phyloP scores from a whole-genome alignment of 768 basidiomycete genomes.

The Mycena indigotica region DNA sequence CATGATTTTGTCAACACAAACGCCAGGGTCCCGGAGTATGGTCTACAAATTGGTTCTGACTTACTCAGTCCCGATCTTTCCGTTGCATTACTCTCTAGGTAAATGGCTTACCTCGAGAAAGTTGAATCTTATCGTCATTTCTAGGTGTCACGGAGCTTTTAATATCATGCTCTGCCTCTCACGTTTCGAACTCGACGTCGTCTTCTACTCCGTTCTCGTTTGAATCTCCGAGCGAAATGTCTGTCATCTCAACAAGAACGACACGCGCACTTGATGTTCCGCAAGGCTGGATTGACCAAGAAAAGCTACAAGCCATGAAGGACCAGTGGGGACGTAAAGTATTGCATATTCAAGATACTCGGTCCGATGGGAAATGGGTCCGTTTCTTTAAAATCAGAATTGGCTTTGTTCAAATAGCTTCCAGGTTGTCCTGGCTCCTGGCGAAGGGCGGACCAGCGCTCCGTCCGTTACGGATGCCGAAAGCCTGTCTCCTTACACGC shows the following conservation, averaged over 20 bases:
- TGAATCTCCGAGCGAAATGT: slow-evolving; percentile 43
- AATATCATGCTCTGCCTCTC: slow-evolving; percentile 52
- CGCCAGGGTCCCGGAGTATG: slow-evolving; percentile 38
- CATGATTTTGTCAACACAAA: slow-evolving; percentile 70
- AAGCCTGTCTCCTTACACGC: slow-evolving; percentile 18
- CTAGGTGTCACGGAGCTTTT: slow-evolving; percentile 77
- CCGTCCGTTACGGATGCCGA: slow-evolving; percentile 28
- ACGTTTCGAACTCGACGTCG: slow-evolving; percentile 23
- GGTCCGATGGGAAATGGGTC: slow-evolving; percentile 86
- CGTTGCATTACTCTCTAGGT: slow-evolving; percentile 54
- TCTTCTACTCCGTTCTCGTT: slow-evolving; percentile 16
- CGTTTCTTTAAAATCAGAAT: slow-evolving; percentile 50
- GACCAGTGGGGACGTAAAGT: slow-evolving; percentile 84
- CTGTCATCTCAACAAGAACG: slow-evolving; percentile 60
- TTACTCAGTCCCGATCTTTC: slow-evolving; percentile 78
- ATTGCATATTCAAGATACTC: slow-evolving; percentile 64
- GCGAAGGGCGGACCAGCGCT: slow-evolving; percentile 32
- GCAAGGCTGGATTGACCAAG: slow-evolving; percentile 69
- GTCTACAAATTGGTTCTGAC: slow-evolving; percentile 74
- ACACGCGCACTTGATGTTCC: slow-evolving; percentile 73
- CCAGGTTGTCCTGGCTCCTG: slow-evolving; percentile 78
- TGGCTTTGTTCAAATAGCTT: slow-evolving; percentile 78
- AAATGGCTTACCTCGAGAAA: slow-evolving; percentile 3
- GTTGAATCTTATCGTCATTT: slow-evolving; percentile 42
- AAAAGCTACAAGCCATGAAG: slow-evolving; percentile 60